phyloP scores from a whole-genome alignment of 805 yeast species.

The Cyberlindnera suaveolens region DNA sequence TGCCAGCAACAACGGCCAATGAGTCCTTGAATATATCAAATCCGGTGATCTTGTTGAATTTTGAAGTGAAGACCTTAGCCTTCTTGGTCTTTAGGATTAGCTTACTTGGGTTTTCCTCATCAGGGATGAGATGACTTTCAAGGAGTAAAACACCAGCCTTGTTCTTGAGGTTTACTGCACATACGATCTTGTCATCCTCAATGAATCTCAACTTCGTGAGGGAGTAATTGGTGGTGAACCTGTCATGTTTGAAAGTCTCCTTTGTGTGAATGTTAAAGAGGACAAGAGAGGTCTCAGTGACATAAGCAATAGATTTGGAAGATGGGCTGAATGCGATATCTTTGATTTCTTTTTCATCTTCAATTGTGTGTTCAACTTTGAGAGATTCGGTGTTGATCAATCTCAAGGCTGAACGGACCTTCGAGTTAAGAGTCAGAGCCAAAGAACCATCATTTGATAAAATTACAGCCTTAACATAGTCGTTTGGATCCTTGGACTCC shows the following conservation, averaged over 20 bases:
- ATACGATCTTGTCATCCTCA: conserved; percentile 28
- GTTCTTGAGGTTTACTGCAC: conserved; percentile 38
- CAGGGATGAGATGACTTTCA: conserved; percentile 18
- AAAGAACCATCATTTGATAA: conserved; percentile 53
- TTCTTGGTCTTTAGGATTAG: conserved; percentile 27
- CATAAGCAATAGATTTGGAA: conserved; percentile 57
- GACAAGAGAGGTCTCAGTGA: conserved; percentile 46
- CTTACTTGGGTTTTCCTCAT: conserved; percentile 3
- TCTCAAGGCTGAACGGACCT: conserved; percentile 52
- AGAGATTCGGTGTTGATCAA: conserved; percentile 53
- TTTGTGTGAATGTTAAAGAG: conserved; percentile 9
- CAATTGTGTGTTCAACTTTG: conserved; percentile 45
- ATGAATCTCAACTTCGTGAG: conserved; percentile 40
- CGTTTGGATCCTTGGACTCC: conserved; percentile 41
- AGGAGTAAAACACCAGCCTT: conserved; percentile 35
- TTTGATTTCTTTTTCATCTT: conserved; percentile 44
- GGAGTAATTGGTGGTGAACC: conserved; percentile 17
- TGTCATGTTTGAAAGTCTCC: conserved; percentile 9
- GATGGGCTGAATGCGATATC: conserved; percentile 66
- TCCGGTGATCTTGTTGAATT: conserved; percentile 51
- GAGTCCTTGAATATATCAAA: conserved; percentile 36
- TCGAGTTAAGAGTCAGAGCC: conserved; percentile 66
- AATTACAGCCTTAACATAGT: conserved; percentile 53
- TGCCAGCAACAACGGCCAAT: conserved; percentile 37
- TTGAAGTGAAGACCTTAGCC: conserved; percentile 36